A percentile compares a stretch with the other conserved stretches of the same genome.
Conservation (phyloP, 2,329 filamentous ascomycete genomes). For the Sporothrix brunneoviolacea region DNA sequence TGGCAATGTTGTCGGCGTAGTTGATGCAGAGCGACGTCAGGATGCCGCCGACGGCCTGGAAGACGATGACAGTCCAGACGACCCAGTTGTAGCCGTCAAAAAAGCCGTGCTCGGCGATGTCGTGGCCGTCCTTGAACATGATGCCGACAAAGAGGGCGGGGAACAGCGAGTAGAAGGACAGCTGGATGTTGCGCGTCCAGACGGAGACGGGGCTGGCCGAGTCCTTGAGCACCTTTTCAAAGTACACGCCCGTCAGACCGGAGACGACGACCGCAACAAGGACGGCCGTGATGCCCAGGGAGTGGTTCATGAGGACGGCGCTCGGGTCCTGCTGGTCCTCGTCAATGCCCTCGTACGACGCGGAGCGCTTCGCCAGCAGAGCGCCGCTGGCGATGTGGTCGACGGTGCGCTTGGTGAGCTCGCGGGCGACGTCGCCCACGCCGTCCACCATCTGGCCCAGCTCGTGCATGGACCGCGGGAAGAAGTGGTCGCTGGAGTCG, state of each 20-base stretch:
- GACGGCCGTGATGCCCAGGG: conserved; percentile 72
- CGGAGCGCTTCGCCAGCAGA: conserved; percentile 61
- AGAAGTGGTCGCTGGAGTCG: conserved; percentile 60
- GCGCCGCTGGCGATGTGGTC: conserved; percentile 28
- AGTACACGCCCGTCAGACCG: conserved; percentile 77
- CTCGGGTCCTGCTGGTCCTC: conserved; percentile 45
- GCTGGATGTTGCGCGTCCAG: conserved; percentile 91
- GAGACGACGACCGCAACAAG: conserved; percentile 72
- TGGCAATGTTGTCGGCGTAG: conserved; percentile 82
- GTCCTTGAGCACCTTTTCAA: conserved; percentile 88
- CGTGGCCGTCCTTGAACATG: conserved; percentile 76
- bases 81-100: conserved; percentile 92
- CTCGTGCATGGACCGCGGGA: conserved; percentile 73
- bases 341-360: conserved; percentile 84
- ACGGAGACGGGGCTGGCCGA: conserved; percentile 68
- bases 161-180: conserved; percentile 90
- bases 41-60: conserved; percentile 80
- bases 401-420: conserved; percentile 44
- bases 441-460: conserved; percentile 57
- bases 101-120: conserved; percentile 78
- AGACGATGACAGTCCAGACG: conserved; percentile 76
- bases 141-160: conserved; percentile 83
- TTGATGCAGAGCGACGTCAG: conserved; percentile 76
- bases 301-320: conserved; percentile 61
- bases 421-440: conserved; percentile 41